Evolutionary conservation across 1,284 basidiomycete species (phyloP).

Genomic region (Boletus smithii): DNA sequence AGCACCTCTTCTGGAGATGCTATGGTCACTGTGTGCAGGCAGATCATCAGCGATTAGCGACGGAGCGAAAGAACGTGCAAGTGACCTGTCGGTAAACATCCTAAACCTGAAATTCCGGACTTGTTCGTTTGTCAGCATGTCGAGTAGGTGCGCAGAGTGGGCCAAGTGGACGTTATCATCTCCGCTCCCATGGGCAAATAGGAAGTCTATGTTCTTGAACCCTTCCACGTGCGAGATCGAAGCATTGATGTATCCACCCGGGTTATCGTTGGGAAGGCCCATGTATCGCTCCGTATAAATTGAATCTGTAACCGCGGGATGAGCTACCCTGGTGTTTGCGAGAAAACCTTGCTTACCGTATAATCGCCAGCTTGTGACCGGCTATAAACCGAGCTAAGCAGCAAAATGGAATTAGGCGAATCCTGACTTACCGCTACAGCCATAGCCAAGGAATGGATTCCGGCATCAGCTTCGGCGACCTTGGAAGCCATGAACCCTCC

Average conservation of each 20-base stretch:
- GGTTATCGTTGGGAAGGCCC: conserved; percentile 77
- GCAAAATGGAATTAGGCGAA: neutral
- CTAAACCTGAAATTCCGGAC: conserved; percentile 84
- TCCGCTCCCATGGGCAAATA: conserved; percentile 89
- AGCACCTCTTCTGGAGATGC: conserved; percentile 70
- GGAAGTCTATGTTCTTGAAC: conserved; percentile 75
- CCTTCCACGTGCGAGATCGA: conserved; percentile 84
- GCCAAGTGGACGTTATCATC: conserved; percentile 95
- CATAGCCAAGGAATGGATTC: conserved; percentile 86
- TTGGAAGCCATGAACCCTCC: conserved; percentile 93
- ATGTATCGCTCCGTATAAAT: conserved; percentile 98
- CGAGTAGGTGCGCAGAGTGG: conserved; percentile 87
- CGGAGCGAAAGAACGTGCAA: too few relatives aligned
- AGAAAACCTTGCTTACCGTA: conserved; percentile 57
- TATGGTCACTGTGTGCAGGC: conserved; percentile 81
- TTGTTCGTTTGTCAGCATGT: conserved; percentile 80
- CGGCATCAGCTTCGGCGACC: conserved; percentile 81
- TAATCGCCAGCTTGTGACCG: conserved; percentile 82
- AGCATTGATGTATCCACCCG: conserved; percentile 78
- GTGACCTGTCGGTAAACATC: conserved; percentile 93
- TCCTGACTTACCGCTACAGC: conserved; percentile 71
- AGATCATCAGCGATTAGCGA: too few relatives aligned
- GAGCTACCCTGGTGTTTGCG: neutral
- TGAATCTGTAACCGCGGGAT: conserved; percentile 53
- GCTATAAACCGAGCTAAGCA: conserved; percentile 41